phyloP scores from a whole-genome alignment of 2,329 filamentous ascomycete species.

The Albophoma yamanashiensis region DNA sequence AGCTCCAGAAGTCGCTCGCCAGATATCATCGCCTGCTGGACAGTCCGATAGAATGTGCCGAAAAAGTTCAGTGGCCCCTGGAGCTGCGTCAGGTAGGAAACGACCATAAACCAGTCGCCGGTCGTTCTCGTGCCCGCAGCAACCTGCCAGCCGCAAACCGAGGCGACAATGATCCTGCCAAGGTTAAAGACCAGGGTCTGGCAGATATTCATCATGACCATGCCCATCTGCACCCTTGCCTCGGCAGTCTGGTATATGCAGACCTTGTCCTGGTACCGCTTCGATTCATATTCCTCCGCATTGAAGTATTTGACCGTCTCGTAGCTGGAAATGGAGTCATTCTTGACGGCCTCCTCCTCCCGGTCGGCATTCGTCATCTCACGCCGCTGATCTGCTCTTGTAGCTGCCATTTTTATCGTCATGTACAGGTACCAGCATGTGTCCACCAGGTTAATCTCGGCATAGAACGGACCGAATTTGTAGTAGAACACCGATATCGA shows the following conservation, averaged over 20 bases:
- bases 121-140: conserved; percentile 53
- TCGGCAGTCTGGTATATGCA: conserved; percentile 62
- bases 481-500: conserved; percentile 71
- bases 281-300: conserved; percentile 69
- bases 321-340: conserved; percentile 97
- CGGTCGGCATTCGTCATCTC: conserved; percentile 92
- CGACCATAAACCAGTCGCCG: conserved; percentile 61
- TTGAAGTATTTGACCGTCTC: conserved; percentile 93
- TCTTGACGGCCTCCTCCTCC: conserved; percentile 95
- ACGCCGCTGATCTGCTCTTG: conserved; percentile 79
- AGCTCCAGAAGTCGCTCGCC: conserved; percentile 89
- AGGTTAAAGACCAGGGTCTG: conserved; percentile 74
- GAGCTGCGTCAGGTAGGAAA: conserved; percentile 71
- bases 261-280: conserved; percentile 61
- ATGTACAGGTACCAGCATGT: conserved; percentile 96
- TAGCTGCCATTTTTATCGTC: conserved; percentile 91
- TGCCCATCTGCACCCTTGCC: conserved; percentile 64
- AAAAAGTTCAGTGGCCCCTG: conserved; percentile 79
- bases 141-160: conserved; percentile 70
- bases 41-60: conserved; percentile 89
- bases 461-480: conserved; percentile 58
- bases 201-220: conserved; percentile 71
- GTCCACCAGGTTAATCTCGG: conserved; percentile 78
- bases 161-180: conserved; percentile 59
- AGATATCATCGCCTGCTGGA: conserved; percentile 95